Base-by-base conservation (phyloP, 176 grass and related monocot species). In the Oryza meridionalis region DNA sequence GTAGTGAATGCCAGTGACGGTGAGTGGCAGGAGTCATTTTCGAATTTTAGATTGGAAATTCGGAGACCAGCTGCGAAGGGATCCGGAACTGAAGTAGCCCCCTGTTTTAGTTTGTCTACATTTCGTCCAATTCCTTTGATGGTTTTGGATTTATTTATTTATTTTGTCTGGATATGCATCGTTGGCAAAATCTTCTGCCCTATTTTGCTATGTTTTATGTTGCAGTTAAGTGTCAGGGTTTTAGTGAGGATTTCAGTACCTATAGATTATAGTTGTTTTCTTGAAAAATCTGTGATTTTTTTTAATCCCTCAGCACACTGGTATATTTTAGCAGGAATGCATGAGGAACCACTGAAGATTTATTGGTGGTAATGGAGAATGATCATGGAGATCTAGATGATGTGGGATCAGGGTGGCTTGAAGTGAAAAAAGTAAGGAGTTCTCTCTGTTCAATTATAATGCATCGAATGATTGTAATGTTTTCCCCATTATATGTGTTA, bases 351-450 rank as follows among this genome's bases (percentile, higher is more conserved):
- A 3, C 40, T n/a, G 68, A 75, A 2, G 29, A 68, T 85, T 69
- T 65, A 14, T 62, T 55, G 33, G 67, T 42, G 53, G 65, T 79
- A 44, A 98, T 95, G 96, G 91, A 95, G 61, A 91, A 82, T 71
- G 88, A 88, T 45, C 75, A 35, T 29, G 72, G 59, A 66, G 85
- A 80, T 76, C 81, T 72, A 27, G 96, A 92, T 82, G 96, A 98
- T 88, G 87, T 87, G 83, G 91, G 89, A 84, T 90, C 96, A 25
- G 96, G 96, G 45, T 98, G 96, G 96, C 70, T 98, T 84, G 96
- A 95, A 75, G 96, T 98, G 38, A 98, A 90, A 88, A 98, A 94
- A 86, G 96, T 98, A 42, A 74, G 33, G 11, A 11, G 27, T 14
- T 80, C 22, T 9, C 63, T 69, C 31, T 40, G 15, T 38, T 50